phyloP scores from a whole-genome alignment of 495 filamentous ascomycete species.

The Aspergillus conjunctus region DNA sequence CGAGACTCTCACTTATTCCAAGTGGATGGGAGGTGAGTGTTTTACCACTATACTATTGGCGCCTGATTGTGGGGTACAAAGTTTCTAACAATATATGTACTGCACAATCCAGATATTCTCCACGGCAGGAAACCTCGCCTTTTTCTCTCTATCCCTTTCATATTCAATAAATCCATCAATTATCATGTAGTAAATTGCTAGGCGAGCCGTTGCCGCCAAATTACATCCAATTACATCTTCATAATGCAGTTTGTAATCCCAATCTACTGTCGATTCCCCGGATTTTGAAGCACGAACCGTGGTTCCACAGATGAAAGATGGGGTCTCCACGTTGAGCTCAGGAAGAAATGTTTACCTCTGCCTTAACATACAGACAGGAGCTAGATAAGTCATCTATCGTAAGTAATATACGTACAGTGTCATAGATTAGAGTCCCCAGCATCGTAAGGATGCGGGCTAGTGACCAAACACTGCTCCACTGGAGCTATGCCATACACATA shows the following conservation, averaged over 20 bases:
- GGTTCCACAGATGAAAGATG: neutral
- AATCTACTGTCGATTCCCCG: neutral
- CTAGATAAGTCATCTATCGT: no score
- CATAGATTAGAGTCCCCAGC: no score
- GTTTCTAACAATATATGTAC: neutral
- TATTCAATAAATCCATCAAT: neutral
- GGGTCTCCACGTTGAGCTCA: neutral
- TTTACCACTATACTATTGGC: slow-evolving; percentile 14
- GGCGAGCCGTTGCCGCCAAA: neutral
- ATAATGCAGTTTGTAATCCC: neutral
- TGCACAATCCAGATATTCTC: neutral
- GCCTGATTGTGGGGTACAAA: neutral
- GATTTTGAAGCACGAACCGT: neutral
- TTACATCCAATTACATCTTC: neutral
- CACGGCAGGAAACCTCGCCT: neutral
- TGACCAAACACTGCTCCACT: neutral
- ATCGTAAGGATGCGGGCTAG: neutral
- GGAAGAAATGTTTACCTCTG: no score
- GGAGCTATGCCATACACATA: slow-evolving; percentile 39
- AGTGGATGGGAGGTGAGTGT: slow-evolving; percentile 8
- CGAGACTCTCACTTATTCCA: slow-evolving; percentile 13
- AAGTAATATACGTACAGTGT: no score
- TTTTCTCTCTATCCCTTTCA: neutral
- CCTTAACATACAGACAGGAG: no score
- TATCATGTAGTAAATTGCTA: neutral